These are phyloP conservation scores for Gentiana dahurica DNA, from an alignment of 257 asterid species.

Conservation along the genomic window DNA sequence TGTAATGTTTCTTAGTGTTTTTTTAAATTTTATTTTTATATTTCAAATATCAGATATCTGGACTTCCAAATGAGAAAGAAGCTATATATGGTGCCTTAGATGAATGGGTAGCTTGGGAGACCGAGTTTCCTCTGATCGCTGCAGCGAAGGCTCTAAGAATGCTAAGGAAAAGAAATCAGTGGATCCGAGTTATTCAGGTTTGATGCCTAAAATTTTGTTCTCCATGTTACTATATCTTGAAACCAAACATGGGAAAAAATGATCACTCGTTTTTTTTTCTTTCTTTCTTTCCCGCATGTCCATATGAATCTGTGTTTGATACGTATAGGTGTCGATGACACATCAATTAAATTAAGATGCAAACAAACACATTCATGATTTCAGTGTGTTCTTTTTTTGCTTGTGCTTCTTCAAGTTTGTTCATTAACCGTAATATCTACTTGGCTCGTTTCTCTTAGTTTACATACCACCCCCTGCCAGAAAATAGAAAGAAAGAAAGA, in stretches of 20 bases:
- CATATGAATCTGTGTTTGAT: background rate
- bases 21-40: background rate
- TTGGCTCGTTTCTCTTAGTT: too few species aligned
- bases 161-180: conserved; percentile 54
- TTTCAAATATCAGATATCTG: conserved; percentile 38
- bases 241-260: background rate
- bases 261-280: too few species aligned
- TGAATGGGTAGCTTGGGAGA: conserved; percentile 92
- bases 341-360: too few species aligned
- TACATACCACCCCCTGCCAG: too few species aligned
- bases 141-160: conserved; percentile 86
- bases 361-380: too few species aligned
- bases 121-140: conserved; percentile 87
- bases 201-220: conserved; percentile 3
- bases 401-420: too few species aligned
- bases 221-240: too few species aligned
- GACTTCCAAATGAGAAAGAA: conserved; percentile 79
- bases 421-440: too few species aligned
- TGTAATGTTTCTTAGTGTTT: background rate
- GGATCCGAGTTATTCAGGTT: conserved; percentile 78
- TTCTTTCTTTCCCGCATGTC: background rate
- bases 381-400: too few species aligned
- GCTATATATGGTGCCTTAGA: conserved; percentile 72
- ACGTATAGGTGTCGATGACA: too few species aligned
- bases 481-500: too few species aligned